Evolutionary conservation across 169 alveolate genomes (phyloP).

Genomic region (Babesia caballi): DNA sequence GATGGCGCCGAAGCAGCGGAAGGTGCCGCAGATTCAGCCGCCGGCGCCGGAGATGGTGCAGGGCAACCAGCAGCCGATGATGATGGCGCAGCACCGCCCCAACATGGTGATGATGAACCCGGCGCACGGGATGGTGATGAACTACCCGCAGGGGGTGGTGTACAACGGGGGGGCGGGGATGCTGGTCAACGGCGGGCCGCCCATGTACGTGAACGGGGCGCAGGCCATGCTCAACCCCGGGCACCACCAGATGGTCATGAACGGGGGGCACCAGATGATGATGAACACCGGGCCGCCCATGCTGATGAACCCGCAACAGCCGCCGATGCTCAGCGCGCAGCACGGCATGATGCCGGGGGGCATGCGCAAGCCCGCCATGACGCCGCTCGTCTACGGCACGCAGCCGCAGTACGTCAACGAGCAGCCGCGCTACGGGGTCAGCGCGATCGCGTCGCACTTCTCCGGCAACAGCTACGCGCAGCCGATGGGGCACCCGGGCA

Average conservation of each 20-base stretch:
- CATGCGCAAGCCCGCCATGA: conserved; percentile 19
- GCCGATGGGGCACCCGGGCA: neutral
- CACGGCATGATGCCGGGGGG: neutral
- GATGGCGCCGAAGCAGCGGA: neutral
- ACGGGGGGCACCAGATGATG: conserved; percentile 5
- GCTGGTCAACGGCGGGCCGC: neutral
- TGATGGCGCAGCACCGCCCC: neutral
- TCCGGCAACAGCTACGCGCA: conserved; percentile 5
- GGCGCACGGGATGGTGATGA: conserved; percentile 1
- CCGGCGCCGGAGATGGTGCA: neutral
- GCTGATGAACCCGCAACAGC: conserved; percentile 4
- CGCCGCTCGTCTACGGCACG: conserved; percentile 38
- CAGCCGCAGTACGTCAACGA: conserved; percentile 23
- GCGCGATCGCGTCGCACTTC: conserved; percentile 25
- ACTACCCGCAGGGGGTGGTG: neutral
- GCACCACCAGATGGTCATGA: neutral
- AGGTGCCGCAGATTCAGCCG: neutral
- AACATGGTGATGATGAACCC: conserved; percentile 3
- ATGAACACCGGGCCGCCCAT: neutral
- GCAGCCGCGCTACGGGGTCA: conserved; percentile 42
- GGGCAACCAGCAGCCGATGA: neutral
- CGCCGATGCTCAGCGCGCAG: neutral
- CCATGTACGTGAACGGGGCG: conserved; percentile 1
- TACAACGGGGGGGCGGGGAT: too few relatives aligned
- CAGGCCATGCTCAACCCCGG: neutral